Conservation (phyloP, 805 yeast genomes). For the Cyberlindnera bimundalis region DNA sequence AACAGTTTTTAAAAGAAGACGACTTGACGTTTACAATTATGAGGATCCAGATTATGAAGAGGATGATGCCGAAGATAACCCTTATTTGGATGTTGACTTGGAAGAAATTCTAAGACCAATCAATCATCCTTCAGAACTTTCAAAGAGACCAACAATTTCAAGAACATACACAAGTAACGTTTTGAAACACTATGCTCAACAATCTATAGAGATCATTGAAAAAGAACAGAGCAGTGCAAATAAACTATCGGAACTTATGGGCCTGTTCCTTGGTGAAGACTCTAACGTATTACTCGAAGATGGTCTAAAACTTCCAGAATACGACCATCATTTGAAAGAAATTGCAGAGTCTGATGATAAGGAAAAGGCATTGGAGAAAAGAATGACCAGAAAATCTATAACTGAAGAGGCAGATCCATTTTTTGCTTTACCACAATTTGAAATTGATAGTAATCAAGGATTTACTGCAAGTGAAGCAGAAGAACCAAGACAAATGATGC, state of each 20-base stretch:
- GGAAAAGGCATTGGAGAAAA: slow-evolving; percentile 25
- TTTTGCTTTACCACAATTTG: slow-evolving; percentile 55
- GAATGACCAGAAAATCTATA: slow-evolving; percentile 28
- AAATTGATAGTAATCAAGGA: slow-evolving; percentile 44
- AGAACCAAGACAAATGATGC: slow-evolving; percentile 69
- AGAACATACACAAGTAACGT: slow-evolving; percentile 58
- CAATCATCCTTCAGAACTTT: slow-evolving; percentile 73
- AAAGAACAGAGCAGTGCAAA: slow-evolving; percentile 78
- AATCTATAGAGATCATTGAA: slow-evolving; percentile 74
- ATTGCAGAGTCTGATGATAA: slow-evolving; percentile 20
- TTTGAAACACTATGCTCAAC: slow-evolving; percentile 60
- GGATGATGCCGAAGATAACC: slow-evolving; percentile 36
- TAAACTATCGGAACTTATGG: slow-evolving; percentile 65
- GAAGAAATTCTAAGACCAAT: slow-evolving; percentile 71
- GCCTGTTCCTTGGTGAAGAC: slow-evolving; percentile 84
- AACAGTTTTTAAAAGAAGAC: slow-evolving; percentile 30
- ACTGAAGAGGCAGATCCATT: slow-evolving; percentile 52
- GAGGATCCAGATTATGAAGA: slow-evolving; percentile 29
- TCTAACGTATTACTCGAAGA: slow-evolving; percentile 63
- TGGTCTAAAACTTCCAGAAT: slow-evolving; percentile 60
- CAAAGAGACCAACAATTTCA: slow-evolving; percentile 64
- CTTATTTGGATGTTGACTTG: slow-evolving; percentile 49
- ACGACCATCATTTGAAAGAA: slow-evolving; percentile 37
- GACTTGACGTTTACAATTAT: slow-evolving; percentile 19
- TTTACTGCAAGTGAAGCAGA: slow-evolving; percentile 56